Evolutionary conservation across 176 grass and related monocot species (phyloP).

Genomic region (Oryza brachyantha): DNA sequence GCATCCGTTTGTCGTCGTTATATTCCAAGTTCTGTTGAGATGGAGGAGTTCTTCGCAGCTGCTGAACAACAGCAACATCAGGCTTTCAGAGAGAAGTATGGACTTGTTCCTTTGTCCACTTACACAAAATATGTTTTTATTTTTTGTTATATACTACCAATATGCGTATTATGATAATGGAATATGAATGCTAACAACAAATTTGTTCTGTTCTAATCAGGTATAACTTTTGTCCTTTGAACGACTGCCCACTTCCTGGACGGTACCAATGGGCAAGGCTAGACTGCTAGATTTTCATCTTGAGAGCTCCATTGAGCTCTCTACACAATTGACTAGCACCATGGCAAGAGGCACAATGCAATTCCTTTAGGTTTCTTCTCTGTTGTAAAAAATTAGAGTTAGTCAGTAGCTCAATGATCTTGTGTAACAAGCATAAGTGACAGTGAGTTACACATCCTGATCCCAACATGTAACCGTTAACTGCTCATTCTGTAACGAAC

Average conservation of each 20-base stretch:
- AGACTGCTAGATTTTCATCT: slow-evolving; percentile 39
- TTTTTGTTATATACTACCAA: neutral
- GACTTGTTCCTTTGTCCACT: neutral
- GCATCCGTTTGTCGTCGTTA: slow-evolving; percentile 11
- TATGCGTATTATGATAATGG: neutral
- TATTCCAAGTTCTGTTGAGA: slow-evolving; percentile 50
- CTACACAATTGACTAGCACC: slow-evolving; percentile 22
- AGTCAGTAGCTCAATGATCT: slow-evolving; percentile 35
- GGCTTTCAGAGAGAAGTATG: slow-evolving; percentile 58
- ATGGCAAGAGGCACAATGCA: neutral
- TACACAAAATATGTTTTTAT: neutral
- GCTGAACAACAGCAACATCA: slow-evolving; percentile 51
- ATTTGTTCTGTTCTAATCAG: slow-evolving; percentile 19
- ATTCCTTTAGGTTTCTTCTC: slow-evolving; percentile 30
- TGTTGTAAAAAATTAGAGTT: slow-evolving; percentile 59
- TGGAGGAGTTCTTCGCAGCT: slow-evolving; percentile 70
- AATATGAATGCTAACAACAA: neutral
- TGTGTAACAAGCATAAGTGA: slow-evolving; percentile 24
- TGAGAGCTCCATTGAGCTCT: slow-evolving; percentile 25
- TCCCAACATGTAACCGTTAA: slow-evolving; percentile 44
- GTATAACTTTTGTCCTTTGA: slow-evolving; percentile 69
- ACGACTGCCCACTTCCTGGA: slow-evolving; percentile 49
- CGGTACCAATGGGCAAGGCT: slow-evolving; percentile 63
- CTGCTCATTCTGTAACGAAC: slow-evolving; percentile 40
- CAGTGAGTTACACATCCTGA: slow-evolving; percentile 32